These are phyloP conservation scores for Krasilnikovozyma curviuscula DNA, from an alignment of 768 basidiomycete species.

Conservation along the genomic window DNA sequence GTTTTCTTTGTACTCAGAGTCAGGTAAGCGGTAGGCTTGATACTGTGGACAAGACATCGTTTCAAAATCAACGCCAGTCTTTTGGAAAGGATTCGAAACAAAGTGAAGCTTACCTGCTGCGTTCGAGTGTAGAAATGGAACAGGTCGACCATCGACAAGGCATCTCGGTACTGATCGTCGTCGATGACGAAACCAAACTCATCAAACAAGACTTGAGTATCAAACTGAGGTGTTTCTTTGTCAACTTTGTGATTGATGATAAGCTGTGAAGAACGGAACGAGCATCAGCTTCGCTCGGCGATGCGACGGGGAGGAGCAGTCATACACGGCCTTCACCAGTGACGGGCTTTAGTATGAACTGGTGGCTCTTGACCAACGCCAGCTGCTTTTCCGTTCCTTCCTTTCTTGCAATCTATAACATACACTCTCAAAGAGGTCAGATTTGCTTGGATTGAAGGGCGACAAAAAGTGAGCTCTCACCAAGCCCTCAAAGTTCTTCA, in stretches of 20 bases:
- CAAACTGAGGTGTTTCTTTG: slow-evolving; percentile 58
- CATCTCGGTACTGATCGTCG: slow-evolving; percentile 82
- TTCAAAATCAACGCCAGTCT: neutral
- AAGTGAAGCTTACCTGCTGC: slow-evolving; percentile 14
- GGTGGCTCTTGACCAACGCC: slow-evolving; percentile 36
- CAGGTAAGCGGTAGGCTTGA: slow-evolving; percentile 52
- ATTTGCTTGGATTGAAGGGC: too few relatives aligned
- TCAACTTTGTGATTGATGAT: slow-evolving; percentile 63
- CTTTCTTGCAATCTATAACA: slow-evolving; percentile 36
- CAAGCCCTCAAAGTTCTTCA: slow-evolving; percentile 54
- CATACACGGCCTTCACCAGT: slow-evolving; percentile 78
- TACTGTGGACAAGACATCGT: slow-evolving; percentile 36
- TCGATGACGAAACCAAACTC: slow-evolving; percentile 85
- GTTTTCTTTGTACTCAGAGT: slow-evolving; percentile 41
- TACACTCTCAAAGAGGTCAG: too few relatives aligned
- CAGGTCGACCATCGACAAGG: slow-evolving; percentile 81
- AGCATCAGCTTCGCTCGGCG: neutral
- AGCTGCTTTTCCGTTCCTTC: slow-evolving; percentile 19
- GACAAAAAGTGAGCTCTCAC: slow-evolving; percentile 27
- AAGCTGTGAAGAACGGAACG: slow-evolving; percentile 33
- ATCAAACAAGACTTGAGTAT: slow-evolving; percentile 70
- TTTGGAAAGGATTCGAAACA: slow-evolving; percentile 23
- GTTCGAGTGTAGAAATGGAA: slow-evolving; percentile 79
- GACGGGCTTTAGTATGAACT: slow-evolving; percentile 87
- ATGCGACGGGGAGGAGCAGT: slow-evolving; percentile 3